Evolutionary conservation across 495 filamentous ascomycete genomes (phyloP).

Genomic region (Tetracladium setigerum): DNA sequence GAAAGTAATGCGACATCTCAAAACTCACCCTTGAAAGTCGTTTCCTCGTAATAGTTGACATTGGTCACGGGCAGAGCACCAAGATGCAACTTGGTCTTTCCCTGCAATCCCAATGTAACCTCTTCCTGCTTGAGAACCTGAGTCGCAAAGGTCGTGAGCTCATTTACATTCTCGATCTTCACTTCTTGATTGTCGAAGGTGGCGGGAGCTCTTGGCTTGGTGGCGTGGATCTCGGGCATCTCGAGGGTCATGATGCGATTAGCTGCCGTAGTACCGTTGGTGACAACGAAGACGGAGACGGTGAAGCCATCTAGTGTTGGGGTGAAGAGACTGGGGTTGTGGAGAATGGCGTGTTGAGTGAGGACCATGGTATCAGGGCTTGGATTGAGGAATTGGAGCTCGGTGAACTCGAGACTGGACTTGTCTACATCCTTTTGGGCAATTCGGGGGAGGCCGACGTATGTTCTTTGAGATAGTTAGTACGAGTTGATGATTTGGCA

Average conservation of each 20-base stretch:
- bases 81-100: slow-evolving; percentile 45
- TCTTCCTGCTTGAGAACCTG: slow-evolving; percentile 49
- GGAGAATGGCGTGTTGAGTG: slow-evolving; percentile 39
- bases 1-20: neutral
- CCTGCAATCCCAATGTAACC: slow-evolving; percentile 50
- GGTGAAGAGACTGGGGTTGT: slow-evolving; percentile 39
- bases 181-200: slow-evolving; percentile 31
- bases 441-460: slow-evolving; percentile 65
- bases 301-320: slow-evolving; percentile 50
- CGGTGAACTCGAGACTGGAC: slow-evolving; percentile 51
- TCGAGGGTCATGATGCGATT: slow-evolving; percentile 44
- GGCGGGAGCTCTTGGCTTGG: slow-evolving; percentile 42
- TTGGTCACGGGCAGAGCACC: slow-evolving; percentile 38
- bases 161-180: slow-evolving; percentile 40
- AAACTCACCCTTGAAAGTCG: slow-evolving; percentile 46
- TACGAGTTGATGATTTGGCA: neutral
- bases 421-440: slow-evolving; percentile 61
- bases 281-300: slow-evolving; percentile 41
- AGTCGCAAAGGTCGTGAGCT: slow-evolving; percentile 49
- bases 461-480: slow-evolving; percentile 42
- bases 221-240: slow-evolving; percentile 42
- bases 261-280: slow-evolving; percentile 42
- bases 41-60: slow-evolving; percentile 49
- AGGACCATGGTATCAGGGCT: slow-evolving; percentile 49
- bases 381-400: slow-evolving; percentile 52